Evolutionary conservation across 2,329 filamentous ascomycete genomes (phyloP), one percentile per base, ranked within the genome.

Genomic region (Juglanconis juglandina): DNA sequence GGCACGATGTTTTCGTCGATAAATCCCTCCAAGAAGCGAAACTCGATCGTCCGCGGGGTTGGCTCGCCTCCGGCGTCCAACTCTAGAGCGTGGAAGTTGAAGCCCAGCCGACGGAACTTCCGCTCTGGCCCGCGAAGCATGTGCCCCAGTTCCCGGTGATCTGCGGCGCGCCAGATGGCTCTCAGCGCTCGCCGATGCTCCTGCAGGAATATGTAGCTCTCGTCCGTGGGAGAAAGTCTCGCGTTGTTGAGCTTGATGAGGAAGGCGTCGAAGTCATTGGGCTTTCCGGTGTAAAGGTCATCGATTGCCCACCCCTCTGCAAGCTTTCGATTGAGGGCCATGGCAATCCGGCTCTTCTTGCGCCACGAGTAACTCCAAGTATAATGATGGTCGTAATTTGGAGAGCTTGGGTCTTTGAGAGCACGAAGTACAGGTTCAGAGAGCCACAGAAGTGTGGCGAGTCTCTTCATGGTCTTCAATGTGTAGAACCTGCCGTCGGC

Each of bases 31-130:
- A 77, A 68, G 49, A 77, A 71, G 11, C 75, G 70, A 56, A 76
- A 73, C 64, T 77, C 75, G 51, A 77, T 61, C 0, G 75, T 77
- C 41, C 70, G 68, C 0, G 74, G 74, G 35, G 10, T 37, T 33
- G 32, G n/a, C 34, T 51, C 51, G 8, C 37, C 51, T 14, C 4
- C 34, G 5, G n/a, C 51, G 8, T 56, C 53, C n/a, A 17, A 42
- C 53, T 48, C 53, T 49, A 76, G 74, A 1, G 73, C 70, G 59
- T 73, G 74, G 51, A 77, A 77, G 65, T 77, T 77, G 68, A 76
- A 76, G 1, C 75, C 75, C 3, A 77, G 70, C 5, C 75, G 71
- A 0, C 73, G 69, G 63, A 73, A 70, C 56, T 68, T 68, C 39
- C 66, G 68, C 37, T 67, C 66, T 1, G 67, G 60, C 0, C 75